Conservation (phyloP, 306 rosid genomes). For the Vigna reflexopilosa region DNA sequence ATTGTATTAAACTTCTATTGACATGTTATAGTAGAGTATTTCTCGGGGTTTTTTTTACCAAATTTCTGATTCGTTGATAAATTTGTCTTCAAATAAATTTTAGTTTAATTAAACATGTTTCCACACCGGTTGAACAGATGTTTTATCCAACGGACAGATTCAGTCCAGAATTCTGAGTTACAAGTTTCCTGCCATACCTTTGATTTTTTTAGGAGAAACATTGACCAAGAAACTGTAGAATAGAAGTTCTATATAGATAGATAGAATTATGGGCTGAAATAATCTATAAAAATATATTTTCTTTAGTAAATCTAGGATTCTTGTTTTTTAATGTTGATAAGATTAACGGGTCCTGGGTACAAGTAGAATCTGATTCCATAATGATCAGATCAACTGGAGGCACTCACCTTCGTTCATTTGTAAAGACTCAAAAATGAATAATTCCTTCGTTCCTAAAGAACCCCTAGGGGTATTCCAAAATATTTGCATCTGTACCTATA, state of each 20-base stretch:
- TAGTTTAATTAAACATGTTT: too few species aligned
- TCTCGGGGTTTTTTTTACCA: too few species aligned
- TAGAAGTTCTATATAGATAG: neutral
- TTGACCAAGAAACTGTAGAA: neutral
- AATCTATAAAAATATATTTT: neutral
- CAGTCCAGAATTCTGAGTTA: too few species aligned
- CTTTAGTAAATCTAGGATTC: neutral
- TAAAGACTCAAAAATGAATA: neutral
- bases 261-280: neutral
- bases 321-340: neutral
- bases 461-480: neutral
- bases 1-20: too few species aligned
- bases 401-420: constrained; percentile 8
- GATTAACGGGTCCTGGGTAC: neutral
- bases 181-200: neutral
- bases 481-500: constrained; percentile 7
- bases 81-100: too few species aligned
- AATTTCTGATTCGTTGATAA: too few species aligned
- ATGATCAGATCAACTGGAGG: neutral
- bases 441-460: neutral
- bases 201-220: neutral
- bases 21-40: too few species aligned
- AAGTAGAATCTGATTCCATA: neutral
- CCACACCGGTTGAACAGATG: too few species aligned
- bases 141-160: too few species aligned